A percentile compares a stretch with the other conserved stretches of the same genome.
phyloP scores from a whole-genome alignment of 2,329 filamentous ascomycete species.

The Helotiales sp. region DNA sequence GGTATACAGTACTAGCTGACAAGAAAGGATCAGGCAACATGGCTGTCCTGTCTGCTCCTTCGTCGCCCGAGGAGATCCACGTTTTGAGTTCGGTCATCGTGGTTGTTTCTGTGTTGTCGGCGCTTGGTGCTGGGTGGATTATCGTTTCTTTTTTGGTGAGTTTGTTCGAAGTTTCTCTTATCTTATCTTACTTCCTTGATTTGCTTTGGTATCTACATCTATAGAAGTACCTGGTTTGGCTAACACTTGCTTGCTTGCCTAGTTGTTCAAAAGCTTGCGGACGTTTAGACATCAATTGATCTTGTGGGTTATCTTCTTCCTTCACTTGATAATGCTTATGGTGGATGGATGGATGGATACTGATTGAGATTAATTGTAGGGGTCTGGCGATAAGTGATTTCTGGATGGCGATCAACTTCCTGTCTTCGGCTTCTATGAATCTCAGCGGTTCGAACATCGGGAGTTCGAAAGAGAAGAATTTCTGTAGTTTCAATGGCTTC shows the following conservation, averaged over 20 bases:
- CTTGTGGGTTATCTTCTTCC: slow-evolving; percentile 30
- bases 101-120: slow-evolving; percentile 44
- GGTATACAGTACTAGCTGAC: background rate
- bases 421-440: slow-evolving; percentile 46
- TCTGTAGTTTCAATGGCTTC: slow-evolving; percentile 50
- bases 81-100: slow-evolving; percentile 43
- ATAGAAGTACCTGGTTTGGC: background rate
- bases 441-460: slow-evolving; percentile 43
- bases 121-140: slow-evolving; percentile 47
- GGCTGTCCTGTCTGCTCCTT: slow-evolving; percentile 36
- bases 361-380: background rate
- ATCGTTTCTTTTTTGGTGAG: slow-evolving; percentile 45
- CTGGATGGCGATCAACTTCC: slow-evolving; percentile 49
- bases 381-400: slow-evolving; percentile 50
- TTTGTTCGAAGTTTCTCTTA: background rate
- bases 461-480: slow-evolving; percentile 37
- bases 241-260: background rate
- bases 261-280: slow-evolving; percentile 47
- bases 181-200: background rate
- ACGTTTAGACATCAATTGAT: slow-evolving; percentile 50
- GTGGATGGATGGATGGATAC: background rate
- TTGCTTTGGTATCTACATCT: too few relatives aligned
- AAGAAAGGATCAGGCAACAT: slow-evolving; percentile 11
- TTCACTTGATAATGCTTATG: too few relatives aligned
- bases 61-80: slow-evolving; percentile 27